Evolutionary conservation across 805 yeast genomes (phyloP), one percentile per base, ranked within the genome.

Genomic region (Zygosaccharomyces gambellarensis): DNA sequence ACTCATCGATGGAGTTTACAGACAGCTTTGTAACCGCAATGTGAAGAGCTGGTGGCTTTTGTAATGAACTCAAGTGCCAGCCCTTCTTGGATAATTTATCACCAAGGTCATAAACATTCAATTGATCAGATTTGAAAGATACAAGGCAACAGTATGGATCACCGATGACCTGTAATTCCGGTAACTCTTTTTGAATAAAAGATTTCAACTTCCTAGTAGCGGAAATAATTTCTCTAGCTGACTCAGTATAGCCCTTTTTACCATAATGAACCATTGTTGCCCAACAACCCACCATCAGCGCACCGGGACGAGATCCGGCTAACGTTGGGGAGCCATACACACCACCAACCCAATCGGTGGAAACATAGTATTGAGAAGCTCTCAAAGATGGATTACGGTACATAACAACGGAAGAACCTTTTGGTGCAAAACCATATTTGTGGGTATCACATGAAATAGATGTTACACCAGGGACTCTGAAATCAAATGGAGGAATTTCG

Each of bases 401-500:
- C 96, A 94, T 85, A 59, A 94, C 85, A 22, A 92, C 78, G 0
- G 96, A 88, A 0, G 95, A 85, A 8, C 99, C 99, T 69, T 92
- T 92, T 36, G 99, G 99, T 7, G 98, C 97, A 75, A 92, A 94
- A 1, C 98, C 99, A 63, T 92, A 92, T 68, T 92, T 92, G 74
- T 92, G 99, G n/a, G 99, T 92, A 66, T 92, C 99, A 70, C 98
- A 94, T n/a, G 96, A 87, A 50, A 92, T 92, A 2, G 97, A 90
- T 0, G 98, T 94, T n/a, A 94, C 98, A 29, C 94, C 94, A 0
- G 88, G 85, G 2, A 89, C 75, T 55, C 92, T 73, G 71, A 92
- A 92, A 65, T 94, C 98, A 69, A 92, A 90, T 10, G 71, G 62
- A 31, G 74, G 71, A 6, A 72, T 45, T 30, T 67, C 71, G 17